Percentiles rank a stretch among this genome's conserved stretches.
These are phyloP conservation scores for Pseudogymnoascus sp. DNA, from an alignment of 2,329 filamentous ascomycete species.

Conservation along the genomic window DNA sequence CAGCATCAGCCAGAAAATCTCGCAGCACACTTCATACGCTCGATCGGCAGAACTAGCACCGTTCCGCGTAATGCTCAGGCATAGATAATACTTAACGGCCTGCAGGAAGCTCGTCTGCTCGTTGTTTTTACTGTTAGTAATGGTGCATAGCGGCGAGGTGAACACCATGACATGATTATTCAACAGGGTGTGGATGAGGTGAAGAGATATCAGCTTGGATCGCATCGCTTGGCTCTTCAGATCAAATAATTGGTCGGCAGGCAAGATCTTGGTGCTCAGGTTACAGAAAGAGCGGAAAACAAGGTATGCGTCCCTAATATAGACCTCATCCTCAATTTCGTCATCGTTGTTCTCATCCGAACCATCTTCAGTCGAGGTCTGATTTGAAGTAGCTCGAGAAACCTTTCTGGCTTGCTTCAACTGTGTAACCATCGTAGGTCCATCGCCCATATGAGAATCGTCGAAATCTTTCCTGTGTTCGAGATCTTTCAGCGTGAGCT, in stretches of 20 bases:
- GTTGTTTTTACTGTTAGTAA: conserved; percentile 81
- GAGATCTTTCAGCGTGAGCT: conserved; percentile 58
- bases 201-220: conserved; percentile 88
- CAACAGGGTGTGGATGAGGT: conserved; percentile 88
- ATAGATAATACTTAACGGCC: conserved; percentile 94
- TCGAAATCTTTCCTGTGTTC: conserved; percentile 59
- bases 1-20: conserved; percentile 97
- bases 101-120: conserved; percentile 87
- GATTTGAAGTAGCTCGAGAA: conserved; percentile 43
- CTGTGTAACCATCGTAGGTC: conserved; percentile 58
- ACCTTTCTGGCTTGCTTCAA: conserved; percentile 39
- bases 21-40: conserved; percentile 91
- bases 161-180: conserved; percentile 92
- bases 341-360: conserved; percentile 51
- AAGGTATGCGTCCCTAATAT: conserved; percentile 92
- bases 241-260: conserved; percentile 86
- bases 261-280: conserved; percentile 83
- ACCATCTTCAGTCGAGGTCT: conserved; percentile 46
- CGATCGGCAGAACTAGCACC: conserved; percentile 85
- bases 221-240: conserved; percentile 92
- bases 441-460: conserved; percentile 58
- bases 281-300: conserved; percentile 98
- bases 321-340: conserved; percentile 83
- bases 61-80: conserved; percentile 88
- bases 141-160: conserved; percentile 83